Base-by-base conservation (phyloP, 768 basidiomycete genomes). In the Agrocybe praecox region DNA sequence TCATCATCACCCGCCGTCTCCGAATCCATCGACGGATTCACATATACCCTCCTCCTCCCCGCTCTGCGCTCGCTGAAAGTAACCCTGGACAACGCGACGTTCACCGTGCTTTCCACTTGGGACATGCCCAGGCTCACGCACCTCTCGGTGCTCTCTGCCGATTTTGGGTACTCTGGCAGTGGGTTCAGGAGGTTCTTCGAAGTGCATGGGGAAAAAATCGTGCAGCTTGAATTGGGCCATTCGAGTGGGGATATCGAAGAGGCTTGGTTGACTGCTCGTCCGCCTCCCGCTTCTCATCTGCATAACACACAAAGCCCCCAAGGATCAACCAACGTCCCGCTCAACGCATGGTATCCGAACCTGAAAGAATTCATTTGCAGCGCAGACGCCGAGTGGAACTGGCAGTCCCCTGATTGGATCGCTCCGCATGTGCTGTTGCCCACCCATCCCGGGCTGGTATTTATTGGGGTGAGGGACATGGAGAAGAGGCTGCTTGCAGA, bases 311-410 rank as follows among this genome's bases (percentile, higher is more conserved):
- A 6, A 19, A 57, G 46, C 47, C 55, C 49, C 4, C 19, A 26
- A 22, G 24, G 19, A 5, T 51, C 52, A 5, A 40, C 53, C 9
- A 53, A 40, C 0, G 74, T 85, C 17, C 81, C 81, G 4, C 76
- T 90, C 6, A 84, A 83, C n/a, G 75, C 76, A 17, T 88, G 85
- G 84, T 89, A 87, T 60, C 89, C 89, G 0, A 84, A 86, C 60
- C 74, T 91, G 34, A 73, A 72, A 32, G 80, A 89, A 63, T 87
- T 91, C 67, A 86, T 91, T 48, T 90, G 88, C 65, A 82, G 80
- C 44, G 89, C 89, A 1, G 88, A 90, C 57, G 89, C 88, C 0
- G 88, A 88, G 63, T 91, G 89, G 89, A 87, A 90, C 59, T 90
- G 89, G 89, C 79, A 84, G 62, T 78, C 75, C 50, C 89, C 89